Conservation (phyloP, 2,329 filamentous ascomycete species). For the Pseudogymnoascus sp. region DNA sequence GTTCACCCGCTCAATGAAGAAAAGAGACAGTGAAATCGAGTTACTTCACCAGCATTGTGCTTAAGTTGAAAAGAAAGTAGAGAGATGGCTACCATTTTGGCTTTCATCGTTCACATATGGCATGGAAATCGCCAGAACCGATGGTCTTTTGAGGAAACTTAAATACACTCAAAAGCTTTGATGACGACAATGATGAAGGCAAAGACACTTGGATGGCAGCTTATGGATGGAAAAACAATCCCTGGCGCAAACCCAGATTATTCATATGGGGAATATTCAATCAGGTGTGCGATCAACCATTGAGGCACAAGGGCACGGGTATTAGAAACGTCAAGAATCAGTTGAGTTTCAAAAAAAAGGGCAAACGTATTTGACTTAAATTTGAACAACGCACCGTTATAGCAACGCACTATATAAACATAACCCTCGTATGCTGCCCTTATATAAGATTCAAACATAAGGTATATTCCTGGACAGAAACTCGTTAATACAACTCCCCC, state of each 20-base stretch:
- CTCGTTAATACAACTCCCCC: conserved; percentile 7
- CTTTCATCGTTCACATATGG: too few species aligned
- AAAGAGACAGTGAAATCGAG: not conserved
- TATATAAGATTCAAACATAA: not conserved
- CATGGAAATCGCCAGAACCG: not conserved
- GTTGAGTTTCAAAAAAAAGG: not conserved
- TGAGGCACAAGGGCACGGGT: not conserved
- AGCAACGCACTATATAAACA: not conserved
- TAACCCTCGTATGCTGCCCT: not conserved
- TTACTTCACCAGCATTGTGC: not conserved
- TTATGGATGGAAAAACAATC: not conserved
- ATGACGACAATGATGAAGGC: not conserved
- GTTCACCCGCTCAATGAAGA: not conserved
- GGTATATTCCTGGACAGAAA: not conserved
- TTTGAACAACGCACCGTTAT: not conserved
- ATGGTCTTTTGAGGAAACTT: not conserved
- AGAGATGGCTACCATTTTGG: not conserved
- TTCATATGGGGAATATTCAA: not conserved
- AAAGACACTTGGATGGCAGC: not conserved
- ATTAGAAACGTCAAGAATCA: not conserved
- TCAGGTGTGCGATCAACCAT: not conserved
- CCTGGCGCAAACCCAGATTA: not conserved
- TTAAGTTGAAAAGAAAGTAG: not conserved
- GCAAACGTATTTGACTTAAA: not conserved
- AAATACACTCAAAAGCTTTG: not conserved